Evolutionary conservation across 116 monocot species (phyloP), one percentile per base, ranked within the genome.

Genomic region (Papilionanthe hybrid): DNA sequence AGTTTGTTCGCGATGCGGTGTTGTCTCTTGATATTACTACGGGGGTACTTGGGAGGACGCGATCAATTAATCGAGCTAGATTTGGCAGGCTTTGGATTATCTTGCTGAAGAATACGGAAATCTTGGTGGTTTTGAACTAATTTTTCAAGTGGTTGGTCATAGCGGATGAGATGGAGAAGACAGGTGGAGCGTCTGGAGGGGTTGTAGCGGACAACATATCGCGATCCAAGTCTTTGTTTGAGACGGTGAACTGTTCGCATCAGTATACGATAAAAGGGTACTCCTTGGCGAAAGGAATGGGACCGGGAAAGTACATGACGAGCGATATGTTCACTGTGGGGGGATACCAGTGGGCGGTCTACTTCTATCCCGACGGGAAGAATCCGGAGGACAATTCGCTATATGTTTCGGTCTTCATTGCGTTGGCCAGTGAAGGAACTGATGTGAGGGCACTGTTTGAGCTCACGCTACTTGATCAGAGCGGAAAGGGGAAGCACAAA

Each of bases 241-340:
- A 85, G 53, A 81, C 81, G 5, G 85, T 85, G 81, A 85, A 85
- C 19, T 78, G 85, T 20, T 85, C 85, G 23, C 85, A 85, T 30
- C 49, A 32, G 45, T 85, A 66, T 78, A 44, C 50, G 32, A 78
- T 85, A 73, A 65, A 81, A 58, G 85, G 85, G 4, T 85, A 74
- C 78, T 81, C 85, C 74, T 78, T 85, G 78, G 81, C 85, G 42
- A 85, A 81, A 27, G 85, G 85, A 74, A 85, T 85, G 81, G 85
- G 85, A 17, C 15, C 65, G 42, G 85, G 85, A 20, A 85, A 81
- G 75, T 81, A 81, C 78, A 74, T 85, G 42, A 27, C 85, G 63
- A 81, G 85, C 67, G 85, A 81, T 73, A 78, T 56, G 23, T 88
- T 88, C 73, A 66, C 67, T 13, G 82, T 85, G 13, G 88, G 82